A percentile compares a stretch with the other conserved stretches of the same genome.
These are phyloP conservation scores for Diplodia corticola DNA, from an alignment of 2,329 filamentous ascomycete genomes.

Conservation along the genomic window DNA sequence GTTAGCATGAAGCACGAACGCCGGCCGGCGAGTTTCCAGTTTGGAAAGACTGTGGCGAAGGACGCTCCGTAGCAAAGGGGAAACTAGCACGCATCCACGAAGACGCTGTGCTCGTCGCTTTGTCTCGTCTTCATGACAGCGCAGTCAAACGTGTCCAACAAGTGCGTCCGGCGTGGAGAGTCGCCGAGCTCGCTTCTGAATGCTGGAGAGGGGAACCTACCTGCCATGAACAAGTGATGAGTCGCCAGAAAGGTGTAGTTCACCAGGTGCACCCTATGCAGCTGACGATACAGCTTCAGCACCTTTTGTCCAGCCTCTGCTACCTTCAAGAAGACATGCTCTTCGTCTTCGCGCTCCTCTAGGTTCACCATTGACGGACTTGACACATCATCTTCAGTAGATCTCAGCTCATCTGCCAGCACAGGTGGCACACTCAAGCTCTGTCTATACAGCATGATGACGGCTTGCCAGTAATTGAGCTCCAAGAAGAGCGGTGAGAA, in stretches of 20 bases:
- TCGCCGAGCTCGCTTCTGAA: neutral
- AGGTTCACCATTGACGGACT: conserved; percentile 62
- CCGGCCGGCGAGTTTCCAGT: neutral
- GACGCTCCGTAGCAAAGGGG: neutral
- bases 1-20: neutral
- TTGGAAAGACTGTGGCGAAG: neutral
- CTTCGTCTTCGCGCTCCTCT: conserved; percentile 77
- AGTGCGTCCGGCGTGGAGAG: neutral
- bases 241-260: conserved; percentile 97
- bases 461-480: conserved; percentile 95
- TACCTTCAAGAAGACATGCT: conserved; percentile 89
- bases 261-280: conserved; percentile 84
- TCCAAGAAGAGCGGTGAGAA: conserved; percentile 90
- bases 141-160: neutral
- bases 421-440: conserved; percentile 82
- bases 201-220: conserved; percentile 46
- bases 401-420: conserved; percentile 73
- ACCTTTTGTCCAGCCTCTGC: conserved; percentile 94
- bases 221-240: conserved; percentile 96
- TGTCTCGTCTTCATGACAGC: neutral
- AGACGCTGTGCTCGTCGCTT: neutral
- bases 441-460: conserved; percentile 94
- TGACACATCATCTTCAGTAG: conserved; percentile 57
- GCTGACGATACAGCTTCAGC: conserved; percentile 81
- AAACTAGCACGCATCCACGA: neutral